These are phyloP conservation scores for Populus tomentosa DNA, from an alignment of 441 rosid genomes.

Conservation along the genomic window DNA sequence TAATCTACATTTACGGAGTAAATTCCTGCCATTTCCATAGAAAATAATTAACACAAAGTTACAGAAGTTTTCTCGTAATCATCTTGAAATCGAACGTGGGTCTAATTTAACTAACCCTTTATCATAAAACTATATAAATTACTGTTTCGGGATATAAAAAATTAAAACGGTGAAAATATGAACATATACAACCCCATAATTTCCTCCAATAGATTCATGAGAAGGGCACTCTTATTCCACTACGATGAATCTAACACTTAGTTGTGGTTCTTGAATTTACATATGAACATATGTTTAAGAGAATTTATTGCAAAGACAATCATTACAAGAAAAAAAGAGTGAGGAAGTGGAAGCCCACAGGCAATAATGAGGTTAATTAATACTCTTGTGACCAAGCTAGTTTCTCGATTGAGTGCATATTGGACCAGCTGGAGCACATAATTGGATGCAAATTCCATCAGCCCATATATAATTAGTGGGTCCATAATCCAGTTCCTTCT, in stretches of 20 bases:
- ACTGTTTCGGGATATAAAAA: no score
- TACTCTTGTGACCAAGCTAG: not conserved
- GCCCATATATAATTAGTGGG: not conserved
- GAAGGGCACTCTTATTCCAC: no score
- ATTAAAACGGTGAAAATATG: no score
- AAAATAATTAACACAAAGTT: not conserved
- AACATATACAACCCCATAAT: no score
- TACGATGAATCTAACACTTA: no score
- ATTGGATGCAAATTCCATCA: not conserved
- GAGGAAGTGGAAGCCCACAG: not conserved
- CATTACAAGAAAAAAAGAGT: not conserved
- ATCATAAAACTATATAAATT: no score
- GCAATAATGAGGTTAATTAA: not conserved
- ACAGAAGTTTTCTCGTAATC: not conserved
- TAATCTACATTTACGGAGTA: slow-evolving; percentile 68
- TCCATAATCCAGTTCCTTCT: not conserved
- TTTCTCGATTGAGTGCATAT: not conserved
- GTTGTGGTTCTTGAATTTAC: no score
- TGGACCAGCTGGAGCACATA: not conserved
- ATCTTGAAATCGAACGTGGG: not conserved
- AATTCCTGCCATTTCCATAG: slow-evolving; percentile 42
- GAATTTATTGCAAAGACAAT: no score
- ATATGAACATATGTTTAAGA: no score
- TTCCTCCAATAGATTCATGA: no score
- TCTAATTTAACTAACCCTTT: no score